Conservation (phyloP, 163 green algal species). For the Trebouxia gelatinosa region DNA sequence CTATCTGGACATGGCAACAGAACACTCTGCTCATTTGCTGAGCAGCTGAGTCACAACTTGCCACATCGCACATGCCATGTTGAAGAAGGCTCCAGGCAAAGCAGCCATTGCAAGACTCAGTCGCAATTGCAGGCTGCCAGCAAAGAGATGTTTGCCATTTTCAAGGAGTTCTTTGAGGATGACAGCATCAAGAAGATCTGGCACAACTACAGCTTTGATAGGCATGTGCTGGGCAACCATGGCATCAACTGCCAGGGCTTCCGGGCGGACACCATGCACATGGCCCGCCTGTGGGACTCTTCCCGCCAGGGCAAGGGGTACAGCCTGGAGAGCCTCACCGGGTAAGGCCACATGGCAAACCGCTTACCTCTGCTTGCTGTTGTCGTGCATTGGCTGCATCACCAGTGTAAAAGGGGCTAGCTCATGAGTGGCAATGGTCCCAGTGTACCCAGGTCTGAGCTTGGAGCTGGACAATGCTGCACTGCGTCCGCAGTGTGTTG, state of each 20-base stretch:
- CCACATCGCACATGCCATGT: too few relatives aligned
- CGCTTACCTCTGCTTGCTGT: too few relatives aligned
- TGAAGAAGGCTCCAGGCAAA: not conserved
- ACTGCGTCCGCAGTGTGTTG: not conserved
- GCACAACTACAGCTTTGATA: constrained; percentile 99
- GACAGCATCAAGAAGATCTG: constrained; percentile 76
- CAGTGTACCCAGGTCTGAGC: not conserved
- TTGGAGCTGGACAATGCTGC: not conserved
- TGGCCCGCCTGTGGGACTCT: constrained; percentile 94
- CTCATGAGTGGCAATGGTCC: not conserved
- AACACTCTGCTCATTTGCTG: too few relatives aligned
- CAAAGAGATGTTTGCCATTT: not conserved
- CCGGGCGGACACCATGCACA: constrained; percentile 96
- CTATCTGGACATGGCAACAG: too few relatives aligned
- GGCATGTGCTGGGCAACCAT: constrained; percentile 76
- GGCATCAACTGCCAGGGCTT: constrained; percentile 76
- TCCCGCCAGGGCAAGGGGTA: constrained; percentile 69
- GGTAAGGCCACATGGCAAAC: too few relatives aligned
- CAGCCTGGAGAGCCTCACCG: constrained; percentile 69
- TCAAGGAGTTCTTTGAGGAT: constrained; percentile 66
- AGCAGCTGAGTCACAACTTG: too few relatives aligned
- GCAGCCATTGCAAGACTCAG: too few relatives aligned
- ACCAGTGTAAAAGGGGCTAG: not conserved
- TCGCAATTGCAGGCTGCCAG: constrained; percentile 35
- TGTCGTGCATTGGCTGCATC: not conserved